Percentiles rank a stretch among this genome's conserved stretches.
phyloP scores from a whole-genome alignment of 2,329 filamentous ascomycete species.

The Cladophialophora immunda region DNA sequence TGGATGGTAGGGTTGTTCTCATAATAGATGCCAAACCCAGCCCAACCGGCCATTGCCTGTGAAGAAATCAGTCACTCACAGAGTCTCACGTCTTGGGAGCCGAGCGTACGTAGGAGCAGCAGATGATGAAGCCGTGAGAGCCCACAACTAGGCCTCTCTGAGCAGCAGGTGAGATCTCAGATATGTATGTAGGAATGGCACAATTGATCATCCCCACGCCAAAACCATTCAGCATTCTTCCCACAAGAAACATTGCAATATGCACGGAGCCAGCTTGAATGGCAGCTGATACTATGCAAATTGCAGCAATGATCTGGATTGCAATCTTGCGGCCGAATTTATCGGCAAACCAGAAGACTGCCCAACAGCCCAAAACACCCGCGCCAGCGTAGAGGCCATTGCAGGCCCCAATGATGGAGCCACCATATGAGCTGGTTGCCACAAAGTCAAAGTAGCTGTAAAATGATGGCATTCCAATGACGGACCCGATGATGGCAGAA shows the following conservation, averaged over 20 bases:
- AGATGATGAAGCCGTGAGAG: conserved; percentile 5
- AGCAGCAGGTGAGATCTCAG: conserved; percentile 13
- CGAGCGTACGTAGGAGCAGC: not conserved
- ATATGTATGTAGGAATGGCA: conserved; percentile 16
- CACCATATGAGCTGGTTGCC: conserved; percentile 7
- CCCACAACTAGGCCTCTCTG: conserved; percentile 47
- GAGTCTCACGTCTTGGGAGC: not conserved
- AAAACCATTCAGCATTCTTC: conserved; percentile 25
- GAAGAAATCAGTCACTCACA: not conserved
- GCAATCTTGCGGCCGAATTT: conserved; percentile 6
- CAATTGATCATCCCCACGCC: conserved; percentile 14
- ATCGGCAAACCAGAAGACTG: conserved; percentile 11
- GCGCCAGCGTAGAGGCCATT: conserved; percentile 26
- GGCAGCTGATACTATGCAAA: conserved; percentile 13
- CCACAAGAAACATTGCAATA: conserved; percentile 30
- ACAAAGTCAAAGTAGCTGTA: conserved; percentile 54
- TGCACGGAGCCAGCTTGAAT: conserved; percentile 24
- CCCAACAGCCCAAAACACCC: conserved; percentile 11
- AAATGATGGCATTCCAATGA: conserved; percentile 27
- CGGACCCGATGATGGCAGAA: conserved; percentile 27
- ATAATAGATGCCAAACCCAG: conserved; percentile 18
- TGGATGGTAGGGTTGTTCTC: conserved; percentile 19
- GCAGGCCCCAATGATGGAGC: conserved; percentile 2
- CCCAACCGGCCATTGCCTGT: conserved; percentile 14
- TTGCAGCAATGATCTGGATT: conserved; percentile 8